Conservation (phyloP, 169 alveolate genomes). For the Amoebophrya sp. region DNA sequence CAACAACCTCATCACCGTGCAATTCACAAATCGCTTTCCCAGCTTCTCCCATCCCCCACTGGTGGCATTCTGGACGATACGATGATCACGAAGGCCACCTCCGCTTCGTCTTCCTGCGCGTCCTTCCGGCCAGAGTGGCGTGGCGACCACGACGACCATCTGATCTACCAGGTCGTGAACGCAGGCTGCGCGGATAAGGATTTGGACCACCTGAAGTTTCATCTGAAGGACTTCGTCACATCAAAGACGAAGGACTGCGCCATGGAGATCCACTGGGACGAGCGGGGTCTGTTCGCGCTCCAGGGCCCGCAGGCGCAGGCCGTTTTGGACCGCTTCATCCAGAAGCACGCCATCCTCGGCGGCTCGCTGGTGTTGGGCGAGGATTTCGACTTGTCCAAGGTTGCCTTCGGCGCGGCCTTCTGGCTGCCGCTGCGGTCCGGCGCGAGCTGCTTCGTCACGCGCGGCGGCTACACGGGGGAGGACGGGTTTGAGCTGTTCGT, state of each 20-base stretch:
- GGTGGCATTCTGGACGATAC: not conserved
- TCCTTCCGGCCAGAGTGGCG: no score
- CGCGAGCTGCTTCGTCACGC: conserved; percentile 24
- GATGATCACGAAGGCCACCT: not conserved
- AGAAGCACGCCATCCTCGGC: not conserved
- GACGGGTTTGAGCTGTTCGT: conserved; percentile 57
- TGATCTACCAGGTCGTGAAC: not conserved
- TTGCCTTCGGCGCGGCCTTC: no score
- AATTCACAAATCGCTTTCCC: no score
- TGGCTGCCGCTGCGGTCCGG: no score
- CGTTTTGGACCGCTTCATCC: not conserved
- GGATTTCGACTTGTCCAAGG: no score
- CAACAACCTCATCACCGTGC: no score
- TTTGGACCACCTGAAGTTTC: not conserved
- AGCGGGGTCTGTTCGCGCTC: conserved; percentile 42
- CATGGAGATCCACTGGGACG: not conserved
- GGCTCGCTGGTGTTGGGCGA: no score
- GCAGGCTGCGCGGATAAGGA: not conserved
- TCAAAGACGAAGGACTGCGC: not conserved
- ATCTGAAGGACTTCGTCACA: not conserved
- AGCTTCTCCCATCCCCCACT: not conserved
- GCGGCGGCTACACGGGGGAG: conserved; percentile 74
- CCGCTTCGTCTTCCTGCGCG: no score
- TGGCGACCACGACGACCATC: no score
- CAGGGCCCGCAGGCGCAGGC: conserved; percentile 60